phyloP scores from a whole-genome alignment of 345 rosid genomes.

The Firmiana major region DNA sequence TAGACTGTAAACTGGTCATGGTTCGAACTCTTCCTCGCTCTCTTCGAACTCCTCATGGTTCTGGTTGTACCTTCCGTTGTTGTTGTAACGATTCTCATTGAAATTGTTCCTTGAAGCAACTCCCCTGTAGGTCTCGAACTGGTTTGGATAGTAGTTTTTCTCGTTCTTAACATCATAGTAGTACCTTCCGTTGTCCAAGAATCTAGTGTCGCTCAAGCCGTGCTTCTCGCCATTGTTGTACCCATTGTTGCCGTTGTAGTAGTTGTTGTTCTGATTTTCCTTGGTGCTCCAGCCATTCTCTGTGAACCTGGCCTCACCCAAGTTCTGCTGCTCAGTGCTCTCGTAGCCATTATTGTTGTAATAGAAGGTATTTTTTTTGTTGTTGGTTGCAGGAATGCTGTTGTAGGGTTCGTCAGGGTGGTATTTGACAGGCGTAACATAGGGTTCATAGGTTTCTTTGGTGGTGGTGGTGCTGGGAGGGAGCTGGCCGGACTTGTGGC shows the following conservation, averaged over 20 bases:
- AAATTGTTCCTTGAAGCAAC: conserved; percentile 27
- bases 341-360: conserved; percentile 22
- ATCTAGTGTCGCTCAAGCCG: conserved; percentile 49
- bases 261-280: conserved; percentile 22
- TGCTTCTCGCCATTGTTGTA: conserved; percentile 25
- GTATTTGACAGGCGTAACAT: conserved; percentile 17
- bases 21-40: conserved; percentile 15
- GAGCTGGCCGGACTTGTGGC: conserved; percentile 29
- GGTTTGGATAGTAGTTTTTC: conserved; percentile 6
- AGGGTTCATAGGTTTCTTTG: conserved; percentile 17
- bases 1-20: background rate
- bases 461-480: conserved; percentile 28
- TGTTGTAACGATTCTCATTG: conserved; percentile 18
- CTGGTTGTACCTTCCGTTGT: conserved; percentile 16
- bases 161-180: conserved; percentile 13
- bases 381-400: conserved; percentile 14
- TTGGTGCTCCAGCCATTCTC: conserved; percentile 21
- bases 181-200: conserved; percentile 40
- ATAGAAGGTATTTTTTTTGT: conserved; percentile 13
- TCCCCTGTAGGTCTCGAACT: conserved; percentile 14
- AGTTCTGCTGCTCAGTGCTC: conserved; percentile 3
- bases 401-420: conserved; percentile 26
- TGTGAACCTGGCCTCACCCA: conserved; percentile 17
- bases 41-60: conserved; percentile 17
- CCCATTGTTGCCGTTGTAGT: conserved; percentile 13